These are phyloP conservation scores for Rhynchospora breviuscula DNA, from an alignment of 176 grass and related monocot species.

Conservation along the genomic window DNA sequence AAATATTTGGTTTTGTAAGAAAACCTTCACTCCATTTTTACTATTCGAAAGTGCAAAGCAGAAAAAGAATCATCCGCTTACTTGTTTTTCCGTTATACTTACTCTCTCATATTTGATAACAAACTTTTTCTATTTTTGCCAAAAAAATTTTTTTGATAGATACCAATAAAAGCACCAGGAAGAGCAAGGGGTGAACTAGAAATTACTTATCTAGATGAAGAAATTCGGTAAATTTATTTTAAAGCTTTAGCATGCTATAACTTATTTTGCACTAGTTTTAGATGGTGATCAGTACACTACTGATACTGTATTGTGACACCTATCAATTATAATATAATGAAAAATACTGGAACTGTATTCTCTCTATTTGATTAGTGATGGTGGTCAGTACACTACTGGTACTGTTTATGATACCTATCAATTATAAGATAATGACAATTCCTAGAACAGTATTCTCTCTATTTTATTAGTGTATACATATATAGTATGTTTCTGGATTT, in stretches of 20 bases:
- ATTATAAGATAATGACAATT: too few species aligned
- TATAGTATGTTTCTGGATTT: too few species aligned
- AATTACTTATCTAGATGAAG: constrained; percentile 90
- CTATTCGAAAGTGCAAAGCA: not conserved
- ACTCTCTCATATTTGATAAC: too few species aligned
- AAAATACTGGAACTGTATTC: not conserved
- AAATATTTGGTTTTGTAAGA: constrained; percentile 89
- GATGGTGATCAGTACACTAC: not conserved
- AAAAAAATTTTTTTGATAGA: constrained; percentile 24
- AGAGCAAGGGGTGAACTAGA: constrained; percentile 83
- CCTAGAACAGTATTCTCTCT: too few species aligned
- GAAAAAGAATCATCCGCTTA: not conserved
- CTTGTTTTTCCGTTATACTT: not conserved
- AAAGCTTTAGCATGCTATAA: not conserved
- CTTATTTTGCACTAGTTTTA: not conserved
- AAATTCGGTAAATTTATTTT: constrained; percentile 56
- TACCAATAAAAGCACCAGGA: constrained; percentile 74
- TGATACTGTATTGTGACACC: not conserved
- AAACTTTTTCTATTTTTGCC: not conserved
- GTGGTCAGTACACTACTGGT: too few species aligned
- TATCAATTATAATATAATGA: not conserved
- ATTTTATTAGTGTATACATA: too few species aligned
- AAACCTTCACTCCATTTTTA: constrained; percentile 19
- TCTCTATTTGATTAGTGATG: not conserved
- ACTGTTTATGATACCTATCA: too few species aligned